These are phyloP conservation scores for Neofusicoccum parvum DNA, from an alignment of 2,329 filamentous ascomycete species.

Conservation along the genomic window DNA sequence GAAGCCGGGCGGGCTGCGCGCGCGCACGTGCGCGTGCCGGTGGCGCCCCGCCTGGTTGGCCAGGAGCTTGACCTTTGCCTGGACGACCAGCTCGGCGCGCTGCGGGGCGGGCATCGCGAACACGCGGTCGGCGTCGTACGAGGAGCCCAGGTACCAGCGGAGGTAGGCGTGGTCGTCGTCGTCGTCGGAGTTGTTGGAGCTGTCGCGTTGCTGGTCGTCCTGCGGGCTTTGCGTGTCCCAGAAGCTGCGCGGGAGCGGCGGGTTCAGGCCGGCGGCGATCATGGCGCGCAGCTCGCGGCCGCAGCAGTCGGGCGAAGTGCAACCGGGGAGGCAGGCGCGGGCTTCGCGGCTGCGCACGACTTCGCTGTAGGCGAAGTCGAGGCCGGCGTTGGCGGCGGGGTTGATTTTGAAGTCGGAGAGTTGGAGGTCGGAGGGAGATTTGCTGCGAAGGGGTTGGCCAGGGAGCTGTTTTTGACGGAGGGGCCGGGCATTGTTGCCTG, in stretches of 20 bases:
- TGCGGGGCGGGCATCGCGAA: slow-evolving; percentile 61
- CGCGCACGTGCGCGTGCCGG: slow-evolving; percentile 70
- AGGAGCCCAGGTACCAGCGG: slow-evolving; percentile 58
- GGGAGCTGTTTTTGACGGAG: neutral
- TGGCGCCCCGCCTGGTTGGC: slow-evolving; percentile 79
- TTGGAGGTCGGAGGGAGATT: slow-evolving; percentile 59
- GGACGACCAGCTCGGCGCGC: slow-evolving; percentile 67
- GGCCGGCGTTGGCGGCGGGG: slow-evolving; percentile 68
- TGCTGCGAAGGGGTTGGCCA: slow-evolving; percentile 55
- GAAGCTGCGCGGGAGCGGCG: slow-evolving; percentile 7
- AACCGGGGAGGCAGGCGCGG: slow-evolving; percentile 72
- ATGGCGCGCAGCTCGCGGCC: slow-evolving; percentile 70
- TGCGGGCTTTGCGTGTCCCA: neutral
- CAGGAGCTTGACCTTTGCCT: slow-evolving; percentile 72
- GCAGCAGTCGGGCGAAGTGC: slow-evolving; percentile 75
- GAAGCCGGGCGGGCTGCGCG: slow-evolving; percentile 78
- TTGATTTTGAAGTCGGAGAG: slow-evolving; percentile 83
- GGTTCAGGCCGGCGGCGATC: slow-evolving; percentile 46
- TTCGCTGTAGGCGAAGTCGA: slow-evolving; percentile 72
- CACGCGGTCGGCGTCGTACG: slow-evolving; percentile 39
- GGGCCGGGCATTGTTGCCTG: neutral
- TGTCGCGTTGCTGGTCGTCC: neutral
- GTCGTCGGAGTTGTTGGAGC: slow-evolving; percentile 26
- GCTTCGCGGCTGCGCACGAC: slow-evolving; percentile 71
- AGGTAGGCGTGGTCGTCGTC: slow-evolving; percentile 44